These are phyloP conservation scores for Amphibolis antarctica DNA, from an alignment of 106 monocot species.

Conservation along the genomic window DNA sequence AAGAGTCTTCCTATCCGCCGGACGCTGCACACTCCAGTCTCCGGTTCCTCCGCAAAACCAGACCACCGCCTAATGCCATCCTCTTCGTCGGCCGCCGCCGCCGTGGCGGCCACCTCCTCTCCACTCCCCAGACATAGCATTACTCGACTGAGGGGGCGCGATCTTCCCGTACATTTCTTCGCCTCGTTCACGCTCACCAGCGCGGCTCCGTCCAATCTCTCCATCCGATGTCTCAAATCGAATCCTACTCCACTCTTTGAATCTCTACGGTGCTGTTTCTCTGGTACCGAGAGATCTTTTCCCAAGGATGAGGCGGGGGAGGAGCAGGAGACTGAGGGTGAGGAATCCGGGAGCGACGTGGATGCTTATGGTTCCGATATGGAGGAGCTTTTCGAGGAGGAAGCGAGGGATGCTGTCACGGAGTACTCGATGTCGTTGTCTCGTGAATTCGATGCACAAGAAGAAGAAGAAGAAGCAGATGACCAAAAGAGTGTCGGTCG, in stretches of 20 bases:
- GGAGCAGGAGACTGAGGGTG: not conserved
- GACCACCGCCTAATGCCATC: too few species aligned
- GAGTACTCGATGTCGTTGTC: conserved; percentile 44
- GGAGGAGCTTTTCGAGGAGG: conserved; percentile 43
- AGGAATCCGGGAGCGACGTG: too few species aligned
- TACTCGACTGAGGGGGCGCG: too few species aligned
- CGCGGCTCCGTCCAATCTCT: not conserved
- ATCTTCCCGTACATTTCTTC: too few species aligned
- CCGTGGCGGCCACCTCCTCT: too few species aligned
- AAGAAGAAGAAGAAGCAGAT: conserved; percentile 22
- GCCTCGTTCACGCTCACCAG: not conserved
- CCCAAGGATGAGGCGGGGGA: conserved; percentile 17
- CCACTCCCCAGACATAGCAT: not conserved
- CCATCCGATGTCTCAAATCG: not conserved
- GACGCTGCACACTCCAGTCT: not conserved
- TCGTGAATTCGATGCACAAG: conserved; percentile 36
- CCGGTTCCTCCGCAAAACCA: too few species aligned
- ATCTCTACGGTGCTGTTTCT: too few species aligned
- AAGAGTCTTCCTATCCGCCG: too few species aligned
- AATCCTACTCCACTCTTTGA: too few species aligned
- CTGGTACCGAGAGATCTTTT: not conserved
- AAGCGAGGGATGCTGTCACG: conserved; percentile 44
- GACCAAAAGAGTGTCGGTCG: conserved; percentile 8
- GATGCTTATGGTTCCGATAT: not conserved
- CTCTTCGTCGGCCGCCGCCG: not conserved